A percentile compares a stretch with the other conserved stretches of the same genome.
Evolutionary conservation across 352 stramenopile species (phyloP).

Genomic region (Phytopythium cucurbitacearum): DNA sequence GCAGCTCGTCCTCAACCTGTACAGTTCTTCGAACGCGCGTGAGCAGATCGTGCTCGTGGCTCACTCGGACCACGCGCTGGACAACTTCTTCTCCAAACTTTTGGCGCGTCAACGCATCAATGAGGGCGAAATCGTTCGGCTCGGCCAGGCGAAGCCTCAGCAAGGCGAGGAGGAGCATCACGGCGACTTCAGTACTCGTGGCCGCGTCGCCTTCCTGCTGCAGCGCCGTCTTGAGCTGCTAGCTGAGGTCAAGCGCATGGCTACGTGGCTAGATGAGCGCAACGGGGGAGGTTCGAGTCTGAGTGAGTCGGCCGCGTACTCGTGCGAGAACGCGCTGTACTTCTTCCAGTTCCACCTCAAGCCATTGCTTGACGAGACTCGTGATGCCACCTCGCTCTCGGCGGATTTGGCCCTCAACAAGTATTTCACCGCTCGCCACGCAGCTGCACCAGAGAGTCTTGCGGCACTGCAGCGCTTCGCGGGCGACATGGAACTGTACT

Average conservation of each 20-base stretch:
- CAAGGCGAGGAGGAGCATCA: constrained; percentile 28
- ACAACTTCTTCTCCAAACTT: constrained; percentile 95
- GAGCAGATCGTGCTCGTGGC: constrained; percentile 94
- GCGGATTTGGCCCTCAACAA: constrained; percentile 19
- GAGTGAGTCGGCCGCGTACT: constrained; percentile 84
- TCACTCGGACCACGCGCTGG: constrained; percentile 93
- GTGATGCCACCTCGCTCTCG: constrained; percentile 7
- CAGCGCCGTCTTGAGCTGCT: constrained; percentile 79
- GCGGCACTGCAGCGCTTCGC: constrained; percentile 47
- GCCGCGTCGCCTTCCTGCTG: constrained; percentile 87
- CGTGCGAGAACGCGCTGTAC: constrained; percentile 94
- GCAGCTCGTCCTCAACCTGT: constrained; percentile 93
- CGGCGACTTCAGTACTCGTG: constrained; percentile 90
- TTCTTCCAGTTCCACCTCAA: constrained; percentile 93
- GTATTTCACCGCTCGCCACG: constrained; percentile 39
- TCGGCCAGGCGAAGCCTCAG: constrained; percentile 50
- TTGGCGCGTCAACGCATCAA: constrained; percentile 74
- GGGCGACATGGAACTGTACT: constrained; percentile 81
- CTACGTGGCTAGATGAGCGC: constrained; percentile 75
- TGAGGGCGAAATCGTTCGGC: constrained; percentile 86
- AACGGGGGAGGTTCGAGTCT: constrained; percentile 42
- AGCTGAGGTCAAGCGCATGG: constrained; percentile 91
- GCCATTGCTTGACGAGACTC: constrained; percentile 52
- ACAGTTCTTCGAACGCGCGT: constrained; percentile 62
- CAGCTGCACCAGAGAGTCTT: constrained; percentile 11